Evolutionary conservation across 257 asterid genomes (phyloP), one percentile per base, ranked within the genome.

Genomic region (Ocimum tenuiflorum): DNA sequence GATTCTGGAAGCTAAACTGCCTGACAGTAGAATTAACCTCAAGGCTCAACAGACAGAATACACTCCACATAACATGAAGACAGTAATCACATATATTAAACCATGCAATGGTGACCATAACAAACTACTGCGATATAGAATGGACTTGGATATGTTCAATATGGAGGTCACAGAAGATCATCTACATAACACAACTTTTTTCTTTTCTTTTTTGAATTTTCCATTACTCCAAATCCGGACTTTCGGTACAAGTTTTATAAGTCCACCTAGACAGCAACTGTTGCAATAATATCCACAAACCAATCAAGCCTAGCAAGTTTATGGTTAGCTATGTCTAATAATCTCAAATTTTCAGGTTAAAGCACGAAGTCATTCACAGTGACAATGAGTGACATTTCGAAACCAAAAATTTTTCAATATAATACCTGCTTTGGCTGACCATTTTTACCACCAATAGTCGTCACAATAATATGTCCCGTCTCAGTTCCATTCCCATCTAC

Each of bases 401-500:
- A 0, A 22, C 36, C 13, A 15, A 20, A 49, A 19, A 22, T n/a
- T 27, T 38, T 2, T 41, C 23, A 57, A 35, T 61, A 47, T 15
- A 33, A 36, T 76, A 88, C 97, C 97, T 91, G 92, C 82, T 86
- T 91, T 35, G 96, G 95, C 70, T 86, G 95, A 43, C 95, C 96
- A 79, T 91, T 91, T 79, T 80, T 85, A 18, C 97, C 97, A 50
- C 95, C 97, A 71, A 88, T 88, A 49, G 97, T 88, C 10, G 97
- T 88, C 63, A 91, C 97, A 63, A 91, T 91, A 23, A 91, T 88
- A 78, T 88, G 97, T 24, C 97, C 97, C 4, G 96, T 88, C 79
- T 91, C 97, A 19, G 96, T 86, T 72, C 95, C 97, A 71, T 86
- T 91, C 60, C 95, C 96, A 80, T 88, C 91, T 24, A 91, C 95